Base-by-base conservation (phyloP, 768 basidiomycete species). In the Terana coerulea region DNA sequence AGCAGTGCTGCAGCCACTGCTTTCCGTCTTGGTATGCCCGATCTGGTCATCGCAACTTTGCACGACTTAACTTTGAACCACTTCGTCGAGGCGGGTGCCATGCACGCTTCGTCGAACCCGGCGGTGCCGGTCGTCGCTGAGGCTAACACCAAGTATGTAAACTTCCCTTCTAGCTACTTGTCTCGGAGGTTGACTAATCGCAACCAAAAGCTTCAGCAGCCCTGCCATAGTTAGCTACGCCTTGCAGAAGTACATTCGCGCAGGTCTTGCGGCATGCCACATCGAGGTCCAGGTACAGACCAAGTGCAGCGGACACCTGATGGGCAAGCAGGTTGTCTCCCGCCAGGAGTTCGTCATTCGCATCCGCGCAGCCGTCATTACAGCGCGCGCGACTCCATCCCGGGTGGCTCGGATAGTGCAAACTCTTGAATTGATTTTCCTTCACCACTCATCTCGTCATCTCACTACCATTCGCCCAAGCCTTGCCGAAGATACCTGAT, bases 221-320 rank as follows among this genome's bases (percentile, higher is more conserved):
- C 81, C 86, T 1, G 78, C 80, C 9, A 89, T 82, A 74, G 80
- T 89, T 25, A 83, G 84, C 10, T 84, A 86, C 33, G 88, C 87
- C 2, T 82, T 90, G 9, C 75, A 70, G 17, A 79, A 86, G 64
- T 89, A 88, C 54, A 77, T 70, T 3, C 76, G 76, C 40, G 79
- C 84, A 12, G 87, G 88, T 24, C 80, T 88, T 17, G 88, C 87
- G 15, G 88, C 72, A 3, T 73, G 87, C 60, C 87, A 90, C 64
- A 88, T 90, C 34, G 87, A 90, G 66, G 87, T 88, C 60, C 87
- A 90, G 67, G 85, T 88, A 1, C 88, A 88, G 64, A 88, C 85
- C 1, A 89, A 89, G 66, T 79, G 87, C 49, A 89, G 87, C 53
- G 87, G 88, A 1, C 88, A 90, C 63, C 69, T 90, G 39, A 74